Conservation (phyloP, 164 flowering plant genomes). For the Platanus orientalis region DNA sequence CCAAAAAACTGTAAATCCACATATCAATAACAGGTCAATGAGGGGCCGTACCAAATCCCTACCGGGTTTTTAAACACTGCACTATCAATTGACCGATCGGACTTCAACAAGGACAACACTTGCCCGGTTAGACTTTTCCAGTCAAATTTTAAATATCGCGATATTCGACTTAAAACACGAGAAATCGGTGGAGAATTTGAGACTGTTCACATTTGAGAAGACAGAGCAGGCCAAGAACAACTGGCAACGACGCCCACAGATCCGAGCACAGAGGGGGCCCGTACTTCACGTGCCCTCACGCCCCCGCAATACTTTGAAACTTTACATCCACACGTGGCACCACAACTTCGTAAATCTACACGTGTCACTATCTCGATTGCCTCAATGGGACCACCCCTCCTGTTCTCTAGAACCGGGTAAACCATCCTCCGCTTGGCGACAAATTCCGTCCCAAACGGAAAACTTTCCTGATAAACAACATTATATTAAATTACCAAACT, state of each 20-base stretch:
- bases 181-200: too few species aligned
- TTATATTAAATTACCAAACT: background rate
- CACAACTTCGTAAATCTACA: background rate
- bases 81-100: too few species aligned
- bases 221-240: background rate
- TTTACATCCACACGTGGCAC: constrained; percentile 5
- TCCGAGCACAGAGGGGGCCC: constrained; percentile 7
- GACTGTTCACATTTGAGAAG: too few species aligned
- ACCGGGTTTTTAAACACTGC: too few species aligned
- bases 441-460: background rate
- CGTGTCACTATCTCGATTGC: constrained; percentile 4
- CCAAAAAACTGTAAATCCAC: too few species aligned
- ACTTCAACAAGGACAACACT: too few species aligned
- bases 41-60: too few species aligned
- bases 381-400: constrained; percentile 15
- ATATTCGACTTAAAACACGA: too few species aligned
- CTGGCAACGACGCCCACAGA: background rate
- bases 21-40: too few species aligned
- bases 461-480: background rate
- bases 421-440: constrained; percentile 2
- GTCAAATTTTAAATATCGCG: too few species aligned
- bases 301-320: background rate
- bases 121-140: too few species aligned
- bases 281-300: constrained; percentile 21
- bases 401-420: constrained; percentile 9